Evolutionary conservation across 805 yeast species (phyloP), one percentile per base, ranked within the genome.

Genomic region (Cyberlindnera euphorbiae): DNA sequence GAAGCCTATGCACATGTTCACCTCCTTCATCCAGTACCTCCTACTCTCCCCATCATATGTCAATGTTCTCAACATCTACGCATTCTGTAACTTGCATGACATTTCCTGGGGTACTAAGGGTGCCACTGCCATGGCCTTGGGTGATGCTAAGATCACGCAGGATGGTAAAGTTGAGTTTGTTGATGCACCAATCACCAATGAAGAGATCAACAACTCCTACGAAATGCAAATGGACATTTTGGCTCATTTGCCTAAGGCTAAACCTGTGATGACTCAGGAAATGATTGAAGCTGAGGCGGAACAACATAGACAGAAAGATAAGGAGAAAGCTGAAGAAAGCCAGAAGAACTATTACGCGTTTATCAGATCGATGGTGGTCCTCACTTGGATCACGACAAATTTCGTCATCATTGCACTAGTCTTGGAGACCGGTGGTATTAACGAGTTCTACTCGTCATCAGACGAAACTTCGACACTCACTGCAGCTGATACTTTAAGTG

Each of bases 101-200:
- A 79, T 90, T 32, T 84, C 96, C 6, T 90, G 97, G 97, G 97
- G 97, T 58, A 90, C 96, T 4, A 86, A 89, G 59, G 96, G 95
- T 32, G 86, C 80, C 33, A 71, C 77, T 30, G 56, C 77, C 67
- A 55, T 75, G 67, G 62, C 95, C 74, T 69, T 93, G 50, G 97
- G 97, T 42, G 78, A 81, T 30, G 96, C 95, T 17, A 84, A 81
- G 51, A 71, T 85, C 4, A 69, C 72, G 26, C 73, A 67, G 35
- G 77, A 72, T 38, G 87, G 83, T 48, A 77, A 78, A 42, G 71
- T 79, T 36, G 82, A 79, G 45, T 54, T 50, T 21, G 69, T 78
- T 55, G 82, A 75, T 45, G 73, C 82, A 22, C 95, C 96, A 8
- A 85, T 89, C 2, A 79, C 84, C 3, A 69, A 71, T 18, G 73